Evolutionary conservation across 352 stramenopile genomes (phyloP), one percentile per base, ranked within the genome.

Genomic region (Pilasporangium apinafurcum): DNA sequence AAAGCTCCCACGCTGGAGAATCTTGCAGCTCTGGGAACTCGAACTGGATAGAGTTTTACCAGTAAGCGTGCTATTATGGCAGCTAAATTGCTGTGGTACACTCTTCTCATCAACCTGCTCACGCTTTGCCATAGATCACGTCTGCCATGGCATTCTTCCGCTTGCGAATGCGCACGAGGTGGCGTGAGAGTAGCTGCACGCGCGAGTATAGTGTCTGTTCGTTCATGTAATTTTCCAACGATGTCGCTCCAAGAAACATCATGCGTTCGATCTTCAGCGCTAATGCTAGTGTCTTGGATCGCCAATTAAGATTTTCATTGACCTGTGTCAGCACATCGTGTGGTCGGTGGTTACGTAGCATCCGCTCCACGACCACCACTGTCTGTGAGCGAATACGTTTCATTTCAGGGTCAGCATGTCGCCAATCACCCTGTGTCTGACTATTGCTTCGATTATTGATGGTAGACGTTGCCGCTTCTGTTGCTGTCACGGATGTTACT

Each of bases 201-300:
- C 72, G 72, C 7, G 48, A 61, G 16, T 56, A 61, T 7, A 85
- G 56, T 24, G 72, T 83, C 16, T 68, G 50, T 36, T 82, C 61
- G 54, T 85, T 66, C 36, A 82, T 35, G 56, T 85, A 85, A 52
- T 65, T 78, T 51, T 85, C 68, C 6, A 60, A 60, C n/a, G 72
- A 78, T 28, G 59, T 51, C 5, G 72, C 68, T 0, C 65, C 49
- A 35, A 73, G 47, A 45, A 85, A 85, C 53, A 85, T 73, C 56
- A 85, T 59, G 13, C 65, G 59, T 38, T 85, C 72, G 44, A 85
- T 74, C 56, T 85, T 85, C 63, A 85, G 68, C 21, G 72, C 68
- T 37, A 85, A 52, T 30, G 65, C 62, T 48, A 85, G 80, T 12
- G 72, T 85, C 61, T 82, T 85, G 48, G 68, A 74, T 36, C 55